A percentile compares a stretch with the other conserved stretches of the same genome.
These are phyloP conservation scores for Secale cereale DNA, from an alignment of 176 grass and related monocot genomes.

Conservation along the genomic window DNA sequence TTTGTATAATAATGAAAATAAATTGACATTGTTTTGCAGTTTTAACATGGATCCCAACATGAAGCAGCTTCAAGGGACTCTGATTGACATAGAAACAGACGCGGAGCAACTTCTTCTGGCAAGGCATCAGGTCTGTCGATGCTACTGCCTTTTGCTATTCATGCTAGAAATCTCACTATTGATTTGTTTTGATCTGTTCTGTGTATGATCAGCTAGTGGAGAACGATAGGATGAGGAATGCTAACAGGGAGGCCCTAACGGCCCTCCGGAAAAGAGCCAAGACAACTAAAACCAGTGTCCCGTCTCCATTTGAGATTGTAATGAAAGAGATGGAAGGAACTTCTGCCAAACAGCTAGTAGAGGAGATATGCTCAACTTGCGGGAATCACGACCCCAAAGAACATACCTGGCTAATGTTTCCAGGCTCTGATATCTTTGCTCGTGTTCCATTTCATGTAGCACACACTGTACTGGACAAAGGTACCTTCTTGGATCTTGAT, in stretches of 20 bases:
- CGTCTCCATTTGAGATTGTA: conserved; percentile 69
- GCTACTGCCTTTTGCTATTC: not conserved
- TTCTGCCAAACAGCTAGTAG: conserved; percentile 47
- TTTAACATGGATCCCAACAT: conserved; percentile 63
- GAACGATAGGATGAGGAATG: conserved; percentile 69
- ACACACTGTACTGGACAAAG: conserved; percentile 71
- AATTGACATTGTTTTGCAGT: conserved; percentile 15
- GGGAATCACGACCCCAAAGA: conserved; percentile 66
- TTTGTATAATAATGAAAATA: not conserved
- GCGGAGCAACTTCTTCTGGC: conserved; percentile 78
- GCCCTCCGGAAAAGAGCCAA: conserved; percentile 65
- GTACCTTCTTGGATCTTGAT: conserved; percentile 14
- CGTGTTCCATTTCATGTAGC: conserved; percentile 78
- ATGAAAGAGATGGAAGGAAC: conserved; percentile 76
- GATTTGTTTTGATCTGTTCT: conserved; percentile 6
- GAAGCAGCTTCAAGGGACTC: conserved; percentile 53
- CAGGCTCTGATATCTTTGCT: conserved; percentile 74
- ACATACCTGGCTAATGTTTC: conserved; percentile 69
- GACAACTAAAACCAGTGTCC: conserved; percentile 71
- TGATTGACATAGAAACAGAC: conserved; percentile 68
- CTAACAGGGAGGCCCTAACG: conserved; percentile 70
- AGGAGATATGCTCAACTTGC: conserved; percentile 80
- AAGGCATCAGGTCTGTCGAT: conserved; percentile 60
- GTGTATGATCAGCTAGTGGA: conserved; percentile 55
- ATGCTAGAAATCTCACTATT: not conserved